A percentile compares a stretch with the other conserved stretches of the same genome.
phyloP scores from a whole-genome alignment of 345 rosid species.

The Lepidium sativum region DNA sequence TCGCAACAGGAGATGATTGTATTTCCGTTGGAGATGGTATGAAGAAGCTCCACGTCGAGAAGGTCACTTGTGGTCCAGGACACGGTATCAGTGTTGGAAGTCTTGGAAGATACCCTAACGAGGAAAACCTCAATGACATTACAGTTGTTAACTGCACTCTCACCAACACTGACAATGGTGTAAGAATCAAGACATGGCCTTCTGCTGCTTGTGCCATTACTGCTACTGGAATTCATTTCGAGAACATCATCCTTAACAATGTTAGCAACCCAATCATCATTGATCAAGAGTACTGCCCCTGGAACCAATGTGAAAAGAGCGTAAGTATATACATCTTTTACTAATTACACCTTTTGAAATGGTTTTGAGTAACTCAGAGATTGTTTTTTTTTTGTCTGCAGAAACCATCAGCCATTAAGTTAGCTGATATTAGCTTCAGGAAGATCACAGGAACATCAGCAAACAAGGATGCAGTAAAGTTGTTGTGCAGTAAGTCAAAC shows the following conservation, averaged over 20 bases:
- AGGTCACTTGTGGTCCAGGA: slow-evolving; percentile 56
- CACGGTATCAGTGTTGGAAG: slow-evolving; percentile 66
- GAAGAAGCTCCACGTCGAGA: slow-evolving; percentile 16
- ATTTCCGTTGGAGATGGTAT: slow-evolving; percentile 51
- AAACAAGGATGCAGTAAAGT: slow-evolving; percentile 33
- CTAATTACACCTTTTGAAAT: too few species aligned
- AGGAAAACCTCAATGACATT: slow-evolving; percentile 34
- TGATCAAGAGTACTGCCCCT: slow-evolving; percentile 40
- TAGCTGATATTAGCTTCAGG: slow-evolving; percentile 37
- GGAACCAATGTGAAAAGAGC: slow-evolving; percentile 15
- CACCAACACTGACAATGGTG: slow-evolving; percentile 28
- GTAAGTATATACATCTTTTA: slow-evolving; percentile 6
- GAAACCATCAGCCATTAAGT: slow-evolving; percentile 40
- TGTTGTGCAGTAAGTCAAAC: slow-evolving; percentile 37
- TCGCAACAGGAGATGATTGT: slow-evolving; percentile 62
- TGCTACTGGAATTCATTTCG: slow-evolving; percentile 26
- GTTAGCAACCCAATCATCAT: slow-evolving; percentile 34
- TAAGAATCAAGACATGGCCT: slow-evolving; percentile 64
- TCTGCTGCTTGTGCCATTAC: slow-evolving; percentile 4
- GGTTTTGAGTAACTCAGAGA: neutral
- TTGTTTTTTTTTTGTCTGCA: neutral
- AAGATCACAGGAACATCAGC: slow-evolving; percentile 41
- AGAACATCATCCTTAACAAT: slow-evolving; percentile 21
- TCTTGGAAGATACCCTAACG: slow-evolving; percentile 35
- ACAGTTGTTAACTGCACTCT: slow-evolving; percentile 30